Percentiles rank a stretch among this genome's conserved stretches.
Evolutionary conservation across 2,329 filamentous ascomycete species (phyloP).

Genomic region (Pseudogymnoascus sp.): DNA sequence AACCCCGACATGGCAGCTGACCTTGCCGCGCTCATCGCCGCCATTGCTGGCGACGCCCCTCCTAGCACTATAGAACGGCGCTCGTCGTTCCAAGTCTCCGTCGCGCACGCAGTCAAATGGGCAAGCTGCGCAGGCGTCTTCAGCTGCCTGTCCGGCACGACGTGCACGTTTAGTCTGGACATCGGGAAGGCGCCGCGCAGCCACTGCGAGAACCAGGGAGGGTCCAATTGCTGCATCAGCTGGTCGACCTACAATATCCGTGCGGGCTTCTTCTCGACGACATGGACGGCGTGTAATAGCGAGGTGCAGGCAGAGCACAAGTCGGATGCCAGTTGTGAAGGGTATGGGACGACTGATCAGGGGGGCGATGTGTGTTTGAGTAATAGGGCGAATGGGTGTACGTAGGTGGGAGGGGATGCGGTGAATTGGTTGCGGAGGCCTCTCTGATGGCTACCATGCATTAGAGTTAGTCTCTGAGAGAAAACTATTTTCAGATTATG

Average conservation of each 20-base stretch:
- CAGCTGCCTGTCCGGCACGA: background rate
- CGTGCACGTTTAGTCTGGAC: background rate
- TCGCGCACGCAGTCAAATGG: background rate
- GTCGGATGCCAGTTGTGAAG: background rate
- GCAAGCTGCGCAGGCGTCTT: background rate
- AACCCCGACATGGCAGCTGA: background rate
- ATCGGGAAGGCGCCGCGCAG: background rate
- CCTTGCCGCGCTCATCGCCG: background rate
- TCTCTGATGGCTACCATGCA: no score
- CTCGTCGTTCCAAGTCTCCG: background rate
- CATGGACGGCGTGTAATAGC: background rate
- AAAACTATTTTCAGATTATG: no score
- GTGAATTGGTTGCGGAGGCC: background rate
- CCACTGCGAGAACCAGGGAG: background rate
- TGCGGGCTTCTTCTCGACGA: background rate
- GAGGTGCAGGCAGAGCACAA: background rate
- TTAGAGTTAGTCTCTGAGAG: no score
- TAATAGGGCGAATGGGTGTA: background rate
- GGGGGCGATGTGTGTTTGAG: background rate
- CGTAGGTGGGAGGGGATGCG: background rate
- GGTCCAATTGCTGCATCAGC: background rate
- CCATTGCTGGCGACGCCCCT: background rate
- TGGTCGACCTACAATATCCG: background rate
- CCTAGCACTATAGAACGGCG: background rate
- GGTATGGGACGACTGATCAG: background rate